Evolutionary conservation across 306 rosid genomes (phyloP), one percentile per base, ranked within the genome.

Genomic region (Lathyrus aphaca): DNA sequence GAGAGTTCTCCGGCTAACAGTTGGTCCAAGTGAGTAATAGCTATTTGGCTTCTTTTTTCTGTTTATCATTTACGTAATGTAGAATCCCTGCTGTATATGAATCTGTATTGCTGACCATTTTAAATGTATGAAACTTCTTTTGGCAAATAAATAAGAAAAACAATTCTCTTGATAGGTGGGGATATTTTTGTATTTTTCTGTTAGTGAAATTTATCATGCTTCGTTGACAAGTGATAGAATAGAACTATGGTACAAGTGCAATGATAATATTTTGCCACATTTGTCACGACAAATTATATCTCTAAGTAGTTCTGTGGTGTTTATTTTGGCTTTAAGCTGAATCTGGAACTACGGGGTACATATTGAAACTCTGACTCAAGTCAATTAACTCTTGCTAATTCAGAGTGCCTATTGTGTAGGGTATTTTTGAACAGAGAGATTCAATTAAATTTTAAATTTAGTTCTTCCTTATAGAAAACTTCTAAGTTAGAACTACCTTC

Each of bases 1-100:
- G 96, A 85, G 82, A 74, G 76, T 58, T 82, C 92, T 79, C 83
- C 85, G 0, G 82, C 80, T 64, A 87, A 75, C 71, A 43, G 85
- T 81, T 91, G 92, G 99, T 78, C 97, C 62, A 89, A 84, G 99
- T 94, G 89, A 84, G 99, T 86, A 39, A 45, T 74, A 71, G 23
- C 65, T 63, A 67, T 38, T 43, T 76, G 70, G 38, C 66, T 29
- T 66, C 39, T 42, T 79, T 79, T 10, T 15, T 48, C 27, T 44
- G 45, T 53, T 8, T 70, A 46, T 50, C 18, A 17, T 75, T 14
- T 48, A 37, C 56, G 12, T 30, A 23, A 44, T 44, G 16, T 66
- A 9, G 32, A 40, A 58, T 59, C 45, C 69, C 38, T 77, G 42
- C 80, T 66, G 38, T 73, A 12, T 71, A 29, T 74, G 17, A 66